Base-by-base conservation (phyloP, 176 grass and related monocot species). In the Avena sativa region DNA sequence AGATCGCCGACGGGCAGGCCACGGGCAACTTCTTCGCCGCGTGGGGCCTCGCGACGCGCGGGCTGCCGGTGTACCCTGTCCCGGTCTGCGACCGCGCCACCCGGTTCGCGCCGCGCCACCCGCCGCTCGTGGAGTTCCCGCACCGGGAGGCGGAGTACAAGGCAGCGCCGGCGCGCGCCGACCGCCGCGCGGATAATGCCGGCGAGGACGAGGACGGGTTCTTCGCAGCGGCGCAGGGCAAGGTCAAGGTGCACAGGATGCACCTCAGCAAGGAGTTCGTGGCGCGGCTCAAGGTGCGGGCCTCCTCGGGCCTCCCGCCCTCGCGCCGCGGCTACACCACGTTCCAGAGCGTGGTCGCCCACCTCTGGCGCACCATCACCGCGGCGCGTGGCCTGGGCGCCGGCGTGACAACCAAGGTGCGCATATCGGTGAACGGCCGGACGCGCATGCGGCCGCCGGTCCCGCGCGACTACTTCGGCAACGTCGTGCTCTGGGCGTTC, bases 231-330 rank as follows among this genome's bases (percentile, higher is more conserved):
- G 85, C 74, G 12, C 80, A 87, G 47, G 80, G 86, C 46, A 90
- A 90, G 74, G 86, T 97, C 49, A 86, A 89, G 61, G 84, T 94
- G 13, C 88, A 94, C 84, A 90, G 79, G 84, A 82, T 87, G 50
- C 88, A 89, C 46, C 92, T 94, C 83, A 81, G 64, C 19, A 91
- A 78, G 78, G 89, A 94, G 17, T 97, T 95, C 53, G 81, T 93
- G 49, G 13, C 61, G 19, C 70, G 64, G 40, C 86, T 97, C 79
- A 92, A 91, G 70, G 44, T 79, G 20, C 67, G 74, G 43, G 92
- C 85, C 12, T 91, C 84, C 13, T 76, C 71, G 34, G 73, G 40
- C 19, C 43, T n/a, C 72, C 73, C 74, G 67, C 81, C 76, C 0
- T 9, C 64, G 65, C 72, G 44, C 20, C 84, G 84, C 25, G 73